These are phyloP conservation scores for Striga hermonthica DNA, from an alignment of 305 asterid species.

Conservation along the genomic window DNA sequence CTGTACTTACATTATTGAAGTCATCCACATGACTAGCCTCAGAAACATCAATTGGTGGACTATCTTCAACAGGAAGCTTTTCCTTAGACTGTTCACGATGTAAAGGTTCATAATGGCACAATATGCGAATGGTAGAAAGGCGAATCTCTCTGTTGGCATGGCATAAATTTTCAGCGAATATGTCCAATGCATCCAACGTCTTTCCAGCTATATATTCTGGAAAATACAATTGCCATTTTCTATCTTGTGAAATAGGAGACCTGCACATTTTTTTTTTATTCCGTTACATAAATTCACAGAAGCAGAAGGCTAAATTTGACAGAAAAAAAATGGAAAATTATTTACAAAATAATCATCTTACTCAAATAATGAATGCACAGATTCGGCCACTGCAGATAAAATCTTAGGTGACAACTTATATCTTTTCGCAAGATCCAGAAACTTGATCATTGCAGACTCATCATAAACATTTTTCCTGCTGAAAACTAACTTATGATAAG, in stretches of 20 bases:
- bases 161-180: conserved; percentile 63
- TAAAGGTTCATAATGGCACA: conserved; percentile 74
- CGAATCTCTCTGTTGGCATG: conserved; percentile 65
- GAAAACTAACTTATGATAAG: conserved; percentile 50
- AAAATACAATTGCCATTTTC: conserved; percentile 43
- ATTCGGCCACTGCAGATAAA: conserved; percentile 77
- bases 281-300: conserved; percentile 18
- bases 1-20: conserved; percentile 43
- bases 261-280: conserved; percentile 35
- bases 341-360: conserved; percentile 35
- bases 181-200: conserved; percentile 47
- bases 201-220: conserved; percentile 50
- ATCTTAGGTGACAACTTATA: conserved; percentile 64
- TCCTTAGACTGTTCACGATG: conserved; percentile 31
- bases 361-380: conserved; percentile 64
- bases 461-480: conserved; percentile 39
- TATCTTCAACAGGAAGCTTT: conserved; percentile 42
- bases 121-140: conserved; percentile 69
- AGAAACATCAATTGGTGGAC: conserved; percentile 36
- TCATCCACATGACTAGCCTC: conserved; percentile 40
- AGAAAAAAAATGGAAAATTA: conserved; percentile 7
- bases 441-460: conserved; percentile 45
- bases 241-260: conserved; percentile 38
- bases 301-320: conserved; percentile 25
- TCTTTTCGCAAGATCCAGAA: conserved; percentile 67